Evolutionary conservation across 2,329 filamentous ascomycete species (phyloP).

Genomic region (Ustulina deusta): DNA sequence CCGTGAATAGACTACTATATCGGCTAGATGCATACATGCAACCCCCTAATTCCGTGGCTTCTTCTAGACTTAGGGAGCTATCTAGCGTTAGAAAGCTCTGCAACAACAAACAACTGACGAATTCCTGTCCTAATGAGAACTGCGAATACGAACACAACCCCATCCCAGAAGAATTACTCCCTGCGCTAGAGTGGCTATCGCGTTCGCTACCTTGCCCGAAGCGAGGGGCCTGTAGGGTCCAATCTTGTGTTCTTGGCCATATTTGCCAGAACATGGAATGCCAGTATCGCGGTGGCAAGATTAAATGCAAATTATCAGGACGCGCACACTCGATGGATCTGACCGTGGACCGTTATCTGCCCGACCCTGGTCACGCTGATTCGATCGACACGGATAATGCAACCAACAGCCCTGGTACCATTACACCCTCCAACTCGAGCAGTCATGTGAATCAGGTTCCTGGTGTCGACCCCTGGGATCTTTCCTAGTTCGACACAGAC

Average conservation of each 20-base stretch:
- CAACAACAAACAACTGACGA: conserved; percentile 47
- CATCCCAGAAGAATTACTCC: conserved; percentile 45
- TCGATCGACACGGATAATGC: conserved; percentile 1
- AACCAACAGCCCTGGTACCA: conserved; percentile 1
- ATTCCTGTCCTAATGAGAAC: conserved; percentile 41
- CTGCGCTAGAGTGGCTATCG: conserved; percentile 46
- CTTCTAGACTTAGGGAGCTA: conserved; percentile 43
- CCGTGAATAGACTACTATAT: conserved; percentile 46
- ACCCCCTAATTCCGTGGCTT: conserved; percentile 35
- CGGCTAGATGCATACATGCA: conserved; percentile 50
- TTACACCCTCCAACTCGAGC: conserved; percentile 13
- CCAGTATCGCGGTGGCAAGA: conserved; percentile 49
- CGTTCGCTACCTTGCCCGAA: conserved; percentile 49
- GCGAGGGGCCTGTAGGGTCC: conserved; percentile 46
- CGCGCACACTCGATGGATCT: conserved; percentile 43
- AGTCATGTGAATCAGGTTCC: conserved; percentile 22
- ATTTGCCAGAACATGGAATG: conserved; percentile 51
- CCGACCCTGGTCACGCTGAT: conserved; percentile 2
- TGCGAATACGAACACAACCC: conserved; percentile 50
- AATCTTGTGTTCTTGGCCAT: conserved; percentile 48
- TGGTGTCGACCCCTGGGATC: conserved; percentile 4
- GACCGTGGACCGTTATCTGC: conserved; percentile 15
- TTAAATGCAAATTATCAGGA: conserved; percentile 46
- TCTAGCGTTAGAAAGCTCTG: conserved; percentile 45
- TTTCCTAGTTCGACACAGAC: conserved; percentile 29